Evolutionary conservation across 306 rosid genomes (phyloP).

Genomic region (Coriaria nepalensis): DNA sequence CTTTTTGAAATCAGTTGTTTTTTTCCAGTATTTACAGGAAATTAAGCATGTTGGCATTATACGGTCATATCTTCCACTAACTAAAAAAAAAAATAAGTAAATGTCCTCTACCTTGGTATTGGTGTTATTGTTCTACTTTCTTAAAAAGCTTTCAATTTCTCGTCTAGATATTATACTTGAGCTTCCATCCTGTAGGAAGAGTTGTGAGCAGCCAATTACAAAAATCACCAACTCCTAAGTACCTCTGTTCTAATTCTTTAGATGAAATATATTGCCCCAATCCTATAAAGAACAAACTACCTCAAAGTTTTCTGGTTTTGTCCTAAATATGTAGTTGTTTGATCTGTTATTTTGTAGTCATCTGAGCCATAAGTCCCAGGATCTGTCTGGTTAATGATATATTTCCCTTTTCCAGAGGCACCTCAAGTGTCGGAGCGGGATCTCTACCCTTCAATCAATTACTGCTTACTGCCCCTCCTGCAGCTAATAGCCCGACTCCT

Average conservation of each 20-base stretch:
- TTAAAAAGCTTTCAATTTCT: not conserved
- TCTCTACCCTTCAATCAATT: conserved; percentile 60
- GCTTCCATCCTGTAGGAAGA: conserved; percentile 5
- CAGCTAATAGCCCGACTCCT: conserved; percentile 37
- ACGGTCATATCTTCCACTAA: not conserved
- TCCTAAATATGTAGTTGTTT: too few species aligned
- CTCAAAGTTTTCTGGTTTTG: too few species aligned
- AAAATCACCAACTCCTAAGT: not conserved
- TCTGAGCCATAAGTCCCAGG: conserved; percentile 14
- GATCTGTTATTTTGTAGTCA: conserved; percentile 10
- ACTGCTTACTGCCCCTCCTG: conserved; percentile 63
- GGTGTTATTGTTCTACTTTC: not conserved
- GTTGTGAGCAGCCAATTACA: conserved; percentile 2
- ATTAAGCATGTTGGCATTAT: conserved; percentile 1
- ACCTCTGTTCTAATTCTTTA: not conserved
- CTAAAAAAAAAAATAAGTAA: not conserved
- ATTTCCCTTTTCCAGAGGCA: conserved; percentile 32
- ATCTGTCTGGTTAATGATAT: not conserved
- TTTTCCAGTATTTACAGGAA: not conserved
- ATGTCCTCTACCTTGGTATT: not conserved
- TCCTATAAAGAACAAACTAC: too few species aligned
- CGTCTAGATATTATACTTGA: not conserved
- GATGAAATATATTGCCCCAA: not conserved
- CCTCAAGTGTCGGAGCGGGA: conserved; percentile 47
- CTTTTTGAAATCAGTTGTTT: conserved; percentile 3